phyloP scores from a whole-genome alignment of 345 rosid genomes.

The Gossypium stocksii region DNA sequence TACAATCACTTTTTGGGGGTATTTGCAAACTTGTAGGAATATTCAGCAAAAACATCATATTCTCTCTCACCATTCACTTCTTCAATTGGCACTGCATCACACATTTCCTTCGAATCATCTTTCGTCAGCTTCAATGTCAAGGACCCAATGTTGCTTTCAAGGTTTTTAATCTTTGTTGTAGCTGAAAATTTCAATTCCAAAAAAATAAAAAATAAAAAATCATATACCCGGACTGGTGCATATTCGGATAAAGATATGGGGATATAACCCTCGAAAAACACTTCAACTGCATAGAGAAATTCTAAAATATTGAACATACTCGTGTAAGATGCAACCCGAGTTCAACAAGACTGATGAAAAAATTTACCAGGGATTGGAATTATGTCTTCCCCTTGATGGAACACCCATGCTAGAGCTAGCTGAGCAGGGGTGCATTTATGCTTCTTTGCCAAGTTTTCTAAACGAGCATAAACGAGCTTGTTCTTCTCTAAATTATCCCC shows the following conservation, averaged over 20 bases:
- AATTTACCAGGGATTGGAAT: constrained; percentile 45
- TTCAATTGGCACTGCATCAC: constrained; percentile 28
- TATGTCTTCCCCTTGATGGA: constrained; percentile 44
- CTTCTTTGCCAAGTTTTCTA: constrained; percentile 32
- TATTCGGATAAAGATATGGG: no score
- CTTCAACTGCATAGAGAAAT: no score
- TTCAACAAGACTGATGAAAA: neutral
- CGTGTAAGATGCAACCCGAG: no score
- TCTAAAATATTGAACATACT: no score
- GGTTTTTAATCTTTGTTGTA: constrained; percentile 42
- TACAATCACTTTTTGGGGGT: constrained; percentile 29
- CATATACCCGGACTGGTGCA: no score
- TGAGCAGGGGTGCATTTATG: constrained; percentile 39
- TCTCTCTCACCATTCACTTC: constrained; percentile 36
- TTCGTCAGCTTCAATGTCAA: constrained; percentile 26
- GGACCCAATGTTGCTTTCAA: constrained; percentile 40
- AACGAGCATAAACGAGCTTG: constrained; percentile 29
- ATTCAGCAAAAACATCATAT: neutral
- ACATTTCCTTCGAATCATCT: constrained; percentile 34
- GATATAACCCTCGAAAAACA: no score
- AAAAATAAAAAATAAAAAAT: no score
- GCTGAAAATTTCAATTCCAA: constrained; percentile 24
- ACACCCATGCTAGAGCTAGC: constrained; percentile 47
- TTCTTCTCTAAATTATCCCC: constrained; percentile 47
- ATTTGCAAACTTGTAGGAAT: constrained; percentile 27